phyloP scores from a whole-genome alignment of 495 filamentous ascomycete genomes.

The Aspergillus avenaceus region DNA sequence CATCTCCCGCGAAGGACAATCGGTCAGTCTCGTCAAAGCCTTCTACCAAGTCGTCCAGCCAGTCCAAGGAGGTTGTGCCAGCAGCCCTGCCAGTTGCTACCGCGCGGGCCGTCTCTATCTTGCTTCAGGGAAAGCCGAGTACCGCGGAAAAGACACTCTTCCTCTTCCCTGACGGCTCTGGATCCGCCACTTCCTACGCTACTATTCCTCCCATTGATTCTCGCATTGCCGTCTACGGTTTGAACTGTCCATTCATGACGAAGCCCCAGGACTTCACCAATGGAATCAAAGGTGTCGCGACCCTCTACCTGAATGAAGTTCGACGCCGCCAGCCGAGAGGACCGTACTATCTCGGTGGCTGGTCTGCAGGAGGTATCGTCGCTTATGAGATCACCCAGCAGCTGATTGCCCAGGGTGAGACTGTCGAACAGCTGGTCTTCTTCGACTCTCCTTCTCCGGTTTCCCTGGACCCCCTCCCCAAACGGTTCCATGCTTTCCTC shows the following conservation, averaged over 20 bases:
- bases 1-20: too few species aligned
- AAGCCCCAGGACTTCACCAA: not conserved
- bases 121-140: slow-evolving; percentile 26
- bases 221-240: slow-evolving; percentile 1
- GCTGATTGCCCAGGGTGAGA: not conserved
- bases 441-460: slow-evolving; percentile 5
- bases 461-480: not conserved
- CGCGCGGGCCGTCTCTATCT: too few species aligned
- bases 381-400: slow-evolving; percentile 3
- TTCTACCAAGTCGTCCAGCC: too few species aligned
- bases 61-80: too few species aligned
- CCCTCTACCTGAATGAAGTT: not conserved
- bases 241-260: slow-evolving; percentile 12
- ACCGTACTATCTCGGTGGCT: slow-evolving; percentile 2
- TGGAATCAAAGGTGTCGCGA: not conserved
- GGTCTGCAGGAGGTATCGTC: slow-evolving; percentile 4
- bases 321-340: not conserved
- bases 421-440: not conserved
- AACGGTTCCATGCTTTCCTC: not conserved
- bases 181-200: slow-evolving; percentile 17
- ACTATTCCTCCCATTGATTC: slow-evolving; percentile 1
- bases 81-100: too few species aligned
- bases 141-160: slow-evolving; percentile 23
- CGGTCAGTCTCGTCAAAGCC: too few species aligned
- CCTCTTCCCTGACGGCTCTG: slow-evolving; percentile 32